Base-by-base conservation (phyloP, 768 basidiomycete species). In the Rhizopogon sp. region DNA sequence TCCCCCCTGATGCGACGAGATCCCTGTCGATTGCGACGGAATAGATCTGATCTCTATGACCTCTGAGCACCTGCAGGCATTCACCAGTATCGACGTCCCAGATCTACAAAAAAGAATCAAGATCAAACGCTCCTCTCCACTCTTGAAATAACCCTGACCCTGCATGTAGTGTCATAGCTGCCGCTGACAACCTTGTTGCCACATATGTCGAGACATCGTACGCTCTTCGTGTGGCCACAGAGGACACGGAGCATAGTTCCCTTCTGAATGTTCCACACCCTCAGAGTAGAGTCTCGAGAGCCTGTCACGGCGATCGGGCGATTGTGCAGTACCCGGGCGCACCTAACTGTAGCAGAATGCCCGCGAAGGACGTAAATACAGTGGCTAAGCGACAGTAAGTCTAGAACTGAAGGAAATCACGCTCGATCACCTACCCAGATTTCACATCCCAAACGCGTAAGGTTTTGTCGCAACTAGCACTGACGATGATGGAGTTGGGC, bases 61-160 rank as follows among this genome's bases (percentile, higher is more conserved):
- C 95, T 9, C 76, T 62, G 29, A 96, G 81, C 37, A 92, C 81
- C 54, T 88, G 87, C 35, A 96, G 57, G 67, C 94, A 98, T 65
- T 87, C 79, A 2, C 95, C 94, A 0, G 88, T 93, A 60, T 96
- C 92, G 6, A 93, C 74, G 64, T 96, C 79, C 95, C 95, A 98
- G 20, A 97, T 68, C 91, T 93, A 31, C 35, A 46, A 43, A 39
- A 17, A 7, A 46, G 35, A 60, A 42, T 14, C 50, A 25, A 40
- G 43, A 22, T 52, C 29, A 28, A 61, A 8, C 37, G 28, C 14
- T 5, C 43, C 37, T 9, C 9, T 5, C 25, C 25, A 37, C 33
- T 22, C 54, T 20, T 42, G 31, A 51, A 28, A 55, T 29, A 20
- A 9, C 31, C 72, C 82, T 45, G 53, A 96, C 90, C 58, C 94